Conservation (phyloP, 345 rosid species). For the Rhodamnia argentea region DNA sequence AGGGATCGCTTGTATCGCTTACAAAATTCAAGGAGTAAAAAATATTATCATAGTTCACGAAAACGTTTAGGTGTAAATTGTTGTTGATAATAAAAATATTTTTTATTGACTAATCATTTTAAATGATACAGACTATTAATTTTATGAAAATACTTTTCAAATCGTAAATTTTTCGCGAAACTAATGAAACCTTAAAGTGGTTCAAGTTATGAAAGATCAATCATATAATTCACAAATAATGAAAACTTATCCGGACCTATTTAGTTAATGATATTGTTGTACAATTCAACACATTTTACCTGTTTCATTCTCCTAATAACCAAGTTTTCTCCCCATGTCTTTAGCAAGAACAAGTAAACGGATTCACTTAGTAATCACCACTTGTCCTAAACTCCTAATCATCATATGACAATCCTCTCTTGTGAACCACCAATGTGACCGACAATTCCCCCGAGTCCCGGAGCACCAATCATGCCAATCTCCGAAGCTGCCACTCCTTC, state of each 20-base stretch:
- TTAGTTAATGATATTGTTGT: background rate
- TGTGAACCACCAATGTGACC: background rate
- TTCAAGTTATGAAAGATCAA: background rate
- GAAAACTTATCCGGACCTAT: background rate
- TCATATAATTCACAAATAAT: background rate
- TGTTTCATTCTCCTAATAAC: background rate
- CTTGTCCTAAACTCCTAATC: background rate
- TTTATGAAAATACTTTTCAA: background rate
- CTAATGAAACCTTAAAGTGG: fast-evolving
- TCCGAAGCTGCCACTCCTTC: background rate
- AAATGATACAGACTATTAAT: background rate
- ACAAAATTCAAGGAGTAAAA: background rate
- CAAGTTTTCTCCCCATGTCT: background rate
- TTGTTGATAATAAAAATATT: background rate
- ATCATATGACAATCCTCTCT: background rate
- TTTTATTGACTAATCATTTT: background rate
- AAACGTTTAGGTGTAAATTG: fast-evolving
- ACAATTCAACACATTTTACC: background rate
- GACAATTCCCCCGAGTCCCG: background rate
- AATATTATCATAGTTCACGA: fast-evolving
- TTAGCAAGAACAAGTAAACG: background rate
- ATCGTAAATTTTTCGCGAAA: fast-evolving
- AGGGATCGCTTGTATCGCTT: fast-evolving
- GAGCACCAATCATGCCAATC: background rate
- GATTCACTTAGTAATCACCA: background rate